phyloP scores from a whole-genome alignment of 2,329 filamentous ascomycete genomes.

The Colletotrichum caudatum region DNA sequence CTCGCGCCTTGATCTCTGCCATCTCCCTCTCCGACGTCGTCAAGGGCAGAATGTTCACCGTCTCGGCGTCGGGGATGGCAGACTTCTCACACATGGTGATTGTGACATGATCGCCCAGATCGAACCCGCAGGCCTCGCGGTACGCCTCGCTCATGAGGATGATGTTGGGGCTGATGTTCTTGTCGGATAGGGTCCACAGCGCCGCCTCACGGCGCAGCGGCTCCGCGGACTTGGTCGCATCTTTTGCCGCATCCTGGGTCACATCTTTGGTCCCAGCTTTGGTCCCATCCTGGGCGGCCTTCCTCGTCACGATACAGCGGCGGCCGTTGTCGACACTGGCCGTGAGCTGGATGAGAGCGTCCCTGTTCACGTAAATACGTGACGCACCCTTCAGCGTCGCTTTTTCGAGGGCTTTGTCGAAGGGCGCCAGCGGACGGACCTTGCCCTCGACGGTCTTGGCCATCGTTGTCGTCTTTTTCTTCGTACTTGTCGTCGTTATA shows the following conservation, averaged over 20 bases:
- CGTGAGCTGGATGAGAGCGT: constrained; percentile 59
- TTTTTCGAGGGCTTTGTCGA: constrained; percentile 56
- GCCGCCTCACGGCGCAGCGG: constrained; percentile 58
- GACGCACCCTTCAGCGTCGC: constrained; percentile 58
- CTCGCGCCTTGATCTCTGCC: constrained; percentile 54
- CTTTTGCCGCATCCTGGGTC: constrained; percentile 37
- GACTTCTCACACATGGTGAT: constrained; percentile 69
- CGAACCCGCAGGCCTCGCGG: constrained; percentile 78
- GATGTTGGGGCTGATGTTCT: constrained; percentile 75
- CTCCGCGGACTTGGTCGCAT: constrained; percentile 43
- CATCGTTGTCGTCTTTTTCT: constrained; percentile 5
- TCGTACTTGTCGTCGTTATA: too few species aligned
- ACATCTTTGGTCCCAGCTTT: constrained; percentile 33
- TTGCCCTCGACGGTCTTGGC: constrained; percentile 45
- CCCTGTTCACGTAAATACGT: constrained; percentile 62
- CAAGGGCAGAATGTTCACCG: constrained; percentile 54
- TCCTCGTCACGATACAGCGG: constrained; percentile 56
- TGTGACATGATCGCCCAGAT: constrained; percentile 73
- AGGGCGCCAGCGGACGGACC: constrained; percentile 54
- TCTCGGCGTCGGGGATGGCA: constrained; percentile 65
- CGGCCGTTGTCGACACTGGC: constrained; percentile 58
- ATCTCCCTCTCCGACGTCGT: constrained; percentile 33
- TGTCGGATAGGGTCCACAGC: constrained; percentile 63
- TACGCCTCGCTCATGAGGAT: constrained; percentile 80
- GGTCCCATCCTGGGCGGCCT: constrained; percentile 40